Percentiles rank a stretch among this genome's conserved stretches.
These are phyloP conservation scores for Viola pubescens DNA, from an alignment of 441 rosid species.

Conservation along the genomic window DNA sequence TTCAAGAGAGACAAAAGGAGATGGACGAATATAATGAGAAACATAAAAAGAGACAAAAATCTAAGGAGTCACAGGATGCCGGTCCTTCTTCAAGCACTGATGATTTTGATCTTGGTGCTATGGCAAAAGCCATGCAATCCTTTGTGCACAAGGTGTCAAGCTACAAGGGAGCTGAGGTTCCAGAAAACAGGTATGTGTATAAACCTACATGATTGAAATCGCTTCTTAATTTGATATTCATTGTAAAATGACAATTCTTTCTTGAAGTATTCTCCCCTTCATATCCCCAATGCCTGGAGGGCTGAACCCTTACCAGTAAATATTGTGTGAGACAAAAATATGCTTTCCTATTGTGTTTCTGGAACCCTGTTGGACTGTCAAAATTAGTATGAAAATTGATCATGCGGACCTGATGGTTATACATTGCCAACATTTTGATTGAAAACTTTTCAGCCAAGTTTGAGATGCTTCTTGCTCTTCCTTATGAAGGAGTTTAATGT, in stretches of 20 bases:
- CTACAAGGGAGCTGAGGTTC: conserved; percentile 81
- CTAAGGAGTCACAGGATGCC: conserved; percentile 35
- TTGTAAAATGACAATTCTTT: neutral
- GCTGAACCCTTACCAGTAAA: no score
- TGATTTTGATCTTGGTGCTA: conserved; percentile 51
- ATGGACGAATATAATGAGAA: conserved; percentile 59
- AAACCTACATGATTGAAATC: neutral
- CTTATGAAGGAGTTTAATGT: neutral
- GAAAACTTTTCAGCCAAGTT: neutral
- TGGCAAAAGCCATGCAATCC: conserved; percentile 65
- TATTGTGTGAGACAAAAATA: no score
- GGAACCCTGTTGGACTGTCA: neutral
- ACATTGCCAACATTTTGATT: neutral
- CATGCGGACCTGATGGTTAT: neutral
- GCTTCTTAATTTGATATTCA: no score
- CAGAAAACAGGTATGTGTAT: conserved; percentile 47
- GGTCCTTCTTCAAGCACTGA: conserved; percentile 43
- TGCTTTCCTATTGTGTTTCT: no score
- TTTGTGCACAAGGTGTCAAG: conserved; percentile 75
- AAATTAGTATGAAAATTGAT: neutral
- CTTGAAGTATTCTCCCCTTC: neutral
- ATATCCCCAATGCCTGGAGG: no score
- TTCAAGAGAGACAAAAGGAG: conserved; percentile 72
- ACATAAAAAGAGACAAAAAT: conserved; percentile 41
- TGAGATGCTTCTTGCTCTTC: neutral